Evolutionary conservation across 768 basidiomycete genomes (phyloP), one percentile per base, ranked within the genome.

Genomic region (Pulveroboletus sp.): DNA sequence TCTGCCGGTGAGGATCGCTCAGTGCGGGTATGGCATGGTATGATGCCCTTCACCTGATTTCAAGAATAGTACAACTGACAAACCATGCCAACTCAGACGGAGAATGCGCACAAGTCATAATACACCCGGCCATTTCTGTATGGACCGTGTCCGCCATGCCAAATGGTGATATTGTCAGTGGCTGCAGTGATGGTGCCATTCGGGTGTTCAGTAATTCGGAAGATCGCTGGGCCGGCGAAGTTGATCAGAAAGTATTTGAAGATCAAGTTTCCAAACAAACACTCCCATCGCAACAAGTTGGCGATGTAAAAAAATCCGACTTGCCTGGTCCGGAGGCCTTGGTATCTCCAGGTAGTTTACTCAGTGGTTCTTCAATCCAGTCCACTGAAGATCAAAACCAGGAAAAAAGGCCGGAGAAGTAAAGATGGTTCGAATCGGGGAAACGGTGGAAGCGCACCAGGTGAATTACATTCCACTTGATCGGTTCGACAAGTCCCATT

Each of bases 1-100:
- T 92, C 89, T n/a, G 82, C 85, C 31, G 93, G 95, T 7, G 97
- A 99, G 71, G 97, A 99, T 68, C 85, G 95, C 40, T 87, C 87
- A 4, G 82, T 95, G 42, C 80, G 95, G 19, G 75, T 98, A 31
- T 99, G 97, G 97, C 79, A 80, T 70, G 89, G 90, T 87, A 59
- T 50, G 80, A 31, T 49, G 27, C 38, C 41, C 17, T 46, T 47
- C 67, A 13, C 32, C 27, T 37, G 6, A 31, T 44, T 16, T 20
- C 9, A n/a, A 34, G 24, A 38, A 34, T 44, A 17, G 5, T 19
- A 21, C 10, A n/a, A n/a, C 47, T 55, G 39, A 38, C 48, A 43
- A 44, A 17, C 23, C 36, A 37, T 37, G 36, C 32, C 17, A 51
- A 40, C 33, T 27, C 56, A 90, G 94, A 92, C 55, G 94, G 90